phyloP scores from a whole-genome alignment of 805 yeast species.

The Candida parachauliodes region DNA sequence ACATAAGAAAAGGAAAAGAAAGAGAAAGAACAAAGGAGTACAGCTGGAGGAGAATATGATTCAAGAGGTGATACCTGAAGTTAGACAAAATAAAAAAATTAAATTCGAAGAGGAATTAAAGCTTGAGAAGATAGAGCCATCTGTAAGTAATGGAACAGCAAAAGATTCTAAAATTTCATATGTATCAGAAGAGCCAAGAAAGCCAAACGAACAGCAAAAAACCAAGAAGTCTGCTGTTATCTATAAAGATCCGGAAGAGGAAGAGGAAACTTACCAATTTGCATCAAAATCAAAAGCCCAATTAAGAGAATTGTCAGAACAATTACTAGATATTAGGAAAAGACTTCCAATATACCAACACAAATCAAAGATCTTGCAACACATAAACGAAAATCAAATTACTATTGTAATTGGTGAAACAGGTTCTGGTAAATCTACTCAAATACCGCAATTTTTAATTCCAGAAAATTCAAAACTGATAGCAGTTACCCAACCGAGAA shows the following conservation, averaged over 20 bases:
- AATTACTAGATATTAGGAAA: constrained; percentile 49
- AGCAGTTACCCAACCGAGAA: constrained; percentile 95
- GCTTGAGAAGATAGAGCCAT: no score
- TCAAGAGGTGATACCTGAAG: constrained; percentile 1
- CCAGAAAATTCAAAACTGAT: constrained; percentile 50
- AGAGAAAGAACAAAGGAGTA: constrained; percentile 23
- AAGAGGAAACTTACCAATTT: constrained; percentile 9
- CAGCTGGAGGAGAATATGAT: background rate
- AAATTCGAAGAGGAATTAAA: constrained; percentile 21
- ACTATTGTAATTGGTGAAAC: constrained; percentile 92
- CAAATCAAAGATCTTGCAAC: constrained; percentile 56
- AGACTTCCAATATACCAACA: constrained; percentile 75
- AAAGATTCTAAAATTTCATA: no score
- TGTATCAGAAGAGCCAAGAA: background rate
- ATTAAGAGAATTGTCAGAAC: constrained; percentile 38
- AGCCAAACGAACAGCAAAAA: constrained; percentile 1
- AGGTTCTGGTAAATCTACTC: constrained; percentile 97
- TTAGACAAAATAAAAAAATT: constrained; percentile 21
- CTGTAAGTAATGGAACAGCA: no score
- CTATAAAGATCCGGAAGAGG: constrained; percentile 23
- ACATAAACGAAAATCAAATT: constrained; percentile 56
- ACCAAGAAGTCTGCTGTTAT: constrained; percentile 8
- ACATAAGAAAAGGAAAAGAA: constrained; percentile 25
- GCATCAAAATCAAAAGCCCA: constrained; percentile 11
- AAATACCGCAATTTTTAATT: constrained; percentile 88